A percentile compares a stretch with the other conserved stretches of the same genome.
These are phyloP conservation scores for Panicum miliaceum DNA, from an alignment of 176 grass and related monocot species.

Conservation along the genomic window DNA sequence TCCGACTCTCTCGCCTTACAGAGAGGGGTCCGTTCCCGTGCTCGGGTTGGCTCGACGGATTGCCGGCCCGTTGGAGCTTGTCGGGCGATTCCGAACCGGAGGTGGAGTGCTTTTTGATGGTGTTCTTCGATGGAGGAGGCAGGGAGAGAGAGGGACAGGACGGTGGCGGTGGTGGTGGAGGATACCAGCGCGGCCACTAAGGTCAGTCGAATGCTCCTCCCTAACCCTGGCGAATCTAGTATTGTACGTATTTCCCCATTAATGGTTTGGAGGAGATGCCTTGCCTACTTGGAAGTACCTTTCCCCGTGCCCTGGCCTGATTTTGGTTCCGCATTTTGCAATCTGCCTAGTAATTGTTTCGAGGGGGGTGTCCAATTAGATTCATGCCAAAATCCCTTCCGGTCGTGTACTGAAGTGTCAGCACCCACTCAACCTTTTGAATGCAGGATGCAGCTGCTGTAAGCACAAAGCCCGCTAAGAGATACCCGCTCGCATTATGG, in stretches of 20 bases:
- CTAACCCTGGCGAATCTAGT: background rate
- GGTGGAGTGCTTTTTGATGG: conserved; percentile 21
- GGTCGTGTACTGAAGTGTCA: background rate
- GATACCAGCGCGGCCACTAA: conserved; percentile 28
- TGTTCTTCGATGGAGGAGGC: conserved; percentile 34
- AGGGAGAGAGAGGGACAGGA: conserved; percentile 31
- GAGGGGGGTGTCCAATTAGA: background rate
- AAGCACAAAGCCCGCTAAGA: conserved; percentile 60
- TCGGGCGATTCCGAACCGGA: conserved; percentile 9
- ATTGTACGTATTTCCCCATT: background rate
- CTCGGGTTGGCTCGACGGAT: background rate
- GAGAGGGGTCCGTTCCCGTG: background rate
- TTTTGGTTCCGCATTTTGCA: background rate
- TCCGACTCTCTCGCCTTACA: background rate
- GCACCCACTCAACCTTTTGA: background rate
- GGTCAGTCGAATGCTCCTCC: background rate
- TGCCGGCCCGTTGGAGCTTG: background rate
- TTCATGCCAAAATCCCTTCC: background rate
- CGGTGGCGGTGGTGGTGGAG: background rate
- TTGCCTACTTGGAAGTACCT: background rate
- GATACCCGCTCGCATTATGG: conserved; percentile 69
- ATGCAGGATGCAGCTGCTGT: conserved; percentile 52
- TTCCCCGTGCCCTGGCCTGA: background rate
- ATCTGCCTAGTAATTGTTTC: background rate
- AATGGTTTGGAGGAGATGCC: background rate